Conservation (phyloP, 1,284 basidiomycete genomes). For the Microbotryum violaceum region DNA sequence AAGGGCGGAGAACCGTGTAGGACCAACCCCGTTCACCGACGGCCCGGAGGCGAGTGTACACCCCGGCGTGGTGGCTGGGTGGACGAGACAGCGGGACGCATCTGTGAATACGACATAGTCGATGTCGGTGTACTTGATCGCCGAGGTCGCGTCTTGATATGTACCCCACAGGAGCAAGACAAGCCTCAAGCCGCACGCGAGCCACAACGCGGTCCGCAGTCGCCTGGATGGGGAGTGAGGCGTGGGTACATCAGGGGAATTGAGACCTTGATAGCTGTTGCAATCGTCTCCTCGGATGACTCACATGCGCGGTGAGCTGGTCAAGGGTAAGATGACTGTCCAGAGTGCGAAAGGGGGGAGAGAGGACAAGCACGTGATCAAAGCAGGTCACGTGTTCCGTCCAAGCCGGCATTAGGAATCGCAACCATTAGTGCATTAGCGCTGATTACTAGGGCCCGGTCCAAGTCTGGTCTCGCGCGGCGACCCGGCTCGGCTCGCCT, state of each 20-base stretch:
- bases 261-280: background rate
- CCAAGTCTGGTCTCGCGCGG: background rate
- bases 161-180: slow-evolving; percentile 17
- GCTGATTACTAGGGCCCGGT: too few relatives aligned
- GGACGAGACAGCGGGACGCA: slow-evolving; percentile 62
- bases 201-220: slow-evolving; percentile 1
- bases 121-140: slow-evolving; percentile 93
- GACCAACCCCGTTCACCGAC: background rate
- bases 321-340: too few relatives aligned
- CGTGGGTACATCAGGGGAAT: background rate
- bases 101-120: slow-evolving; percentile 95
- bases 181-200: slow-evolving; percentile 8
- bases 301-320: too few relatives aligned
- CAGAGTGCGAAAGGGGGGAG: too few relatives aligned
- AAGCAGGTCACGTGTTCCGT: too few relatives aligned
- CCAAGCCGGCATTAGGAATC: too few relatives aligned
- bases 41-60: slow-evolving; percentile 1
- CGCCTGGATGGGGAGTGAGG: slow-evolving; percentile 3
- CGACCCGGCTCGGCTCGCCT: background rate
- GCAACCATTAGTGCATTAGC: too few relatives aligned
- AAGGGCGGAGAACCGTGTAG: background rate
- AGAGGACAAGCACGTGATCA: too few relatives aligned
- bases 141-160: slow-evolving; percentile 25
- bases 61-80: slow-evolving; percentile 26
- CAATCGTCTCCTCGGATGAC: background rate